phyloP scores from a whole-genome alignment of 495 filamentous ascomycete genomes.

The Sabuloglossum arenarium region DNA sequence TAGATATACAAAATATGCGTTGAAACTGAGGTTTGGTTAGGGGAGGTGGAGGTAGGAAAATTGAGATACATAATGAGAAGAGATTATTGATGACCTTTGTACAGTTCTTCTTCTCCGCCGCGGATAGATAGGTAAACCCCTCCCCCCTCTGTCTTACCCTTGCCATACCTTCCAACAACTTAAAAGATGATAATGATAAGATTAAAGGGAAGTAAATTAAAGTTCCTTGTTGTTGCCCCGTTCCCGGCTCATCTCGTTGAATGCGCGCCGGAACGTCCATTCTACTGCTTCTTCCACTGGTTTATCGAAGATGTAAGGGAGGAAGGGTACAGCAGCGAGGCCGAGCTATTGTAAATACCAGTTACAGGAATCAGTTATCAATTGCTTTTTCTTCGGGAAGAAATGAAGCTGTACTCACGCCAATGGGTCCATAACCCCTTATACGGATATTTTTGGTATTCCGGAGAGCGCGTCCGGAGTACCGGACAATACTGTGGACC shows the following conservation, averaged over 20 bases:
- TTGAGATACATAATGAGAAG: no score
- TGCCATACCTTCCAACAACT: no score
- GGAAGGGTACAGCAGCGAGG: constrained; percentile 65
- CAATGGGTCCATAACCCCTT: constrained; percentile 75
- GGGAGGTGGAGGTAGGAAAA: no score
- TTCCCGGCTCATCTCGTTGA: constrained; percentile 13
- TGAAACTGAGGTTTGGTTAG: no score
- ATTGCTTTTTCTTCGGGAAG: constrained; percentile 1
- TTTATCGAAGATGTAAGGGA: constrained; percentile 81
- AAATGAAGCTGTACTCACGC: constrained; percentile 25
- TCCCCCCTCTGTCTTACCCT: no score
- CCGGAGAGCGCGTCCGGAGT: constrained; percentile 67
- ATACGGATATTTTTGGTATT: constrained; percentile 49
- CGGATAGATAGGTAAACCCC: no score
- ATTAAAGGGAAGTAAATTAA: no score
- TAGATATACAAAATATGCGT: no score
- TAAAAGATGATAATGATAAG: no score
- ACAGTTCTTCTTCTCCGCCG: no score
- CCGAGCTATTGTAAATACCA: constrained; percentile 32
- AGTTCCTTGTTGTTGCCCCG: background rate
- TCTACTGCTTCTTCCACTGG: constrained; percentile 82
- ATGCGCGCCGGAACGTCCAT: constrained; percentile 66
- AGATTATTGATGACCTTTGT: no score
- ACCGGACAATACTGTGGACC: constrained; percentile 78
- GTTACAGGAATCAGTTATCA: background rate